phyloP scores from a whole-genome alignment of 2,329 filamentous ascomycete species.

The Botryosphaeria dothidea region DNA sequence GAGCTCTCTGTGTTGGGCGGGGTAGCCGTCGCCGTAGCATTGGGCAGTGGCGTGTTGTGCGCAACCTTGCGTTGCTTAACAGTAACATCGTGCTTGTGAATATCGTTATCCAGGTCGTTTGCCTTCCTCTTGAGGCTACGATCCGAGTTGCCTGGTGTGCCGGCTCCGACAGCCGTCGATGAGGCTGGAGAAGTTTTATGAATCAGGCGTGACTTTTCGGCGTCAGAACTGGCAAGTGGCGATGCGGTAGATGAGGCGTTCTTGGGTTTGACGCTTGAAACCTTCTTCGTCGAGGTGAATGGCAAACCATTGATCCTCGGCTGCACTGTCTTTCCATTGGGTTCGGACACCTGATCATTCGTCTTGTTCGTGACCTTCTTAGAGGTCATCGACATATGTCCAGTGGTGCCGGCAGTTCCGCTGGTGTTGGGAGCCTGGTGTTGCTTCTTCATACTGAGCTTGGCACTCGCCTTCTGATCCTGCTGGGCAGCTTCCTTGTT shows the following conservation, averaged over 20 bases:
- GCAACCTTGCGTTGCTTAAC: conserved; percentile 36
- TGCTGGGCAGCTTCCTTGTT: conserved; percentile 25
- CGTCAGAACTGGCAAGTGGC: conserved; percentile 61
- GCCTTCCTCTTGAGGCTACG: conserved; percentile 43
- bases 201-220: conserved; percentile 47
- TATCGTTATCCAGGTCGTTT: conserved; percentile 38
- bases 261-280: conserved; percentile 53
- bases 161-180: conserved; percentile 29
- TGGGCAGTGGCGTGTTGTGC: conserved; percentile 31
- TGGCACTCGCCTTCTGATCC: conserved; percentile 15
- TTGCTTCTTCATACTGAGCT: conserved; percentile 15
- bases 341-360: neutral
- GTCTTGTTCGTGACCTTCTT: neutral
- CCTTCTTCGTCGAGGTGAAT: conserved; percentile 15
- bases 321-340: neutral
- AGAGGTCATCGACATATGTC: neutral
- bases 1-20: conserved; percentile 29
- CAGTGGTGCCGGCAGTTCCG: neutral
- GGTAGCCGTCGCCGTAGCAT: conserved; percentile 32
- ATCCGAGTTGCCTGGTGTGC: conserved; percentile 33
- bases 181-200: conserved; percentile 39
- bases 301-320: conserved; percentile 14
- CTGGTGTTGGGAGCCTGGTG: neutral
- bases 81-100: conserved; percentile 37
- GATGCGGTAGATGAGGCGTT: conserved; percentile 65